Percentiles rank a stretch among this genome's conserved stretches.
Evolutionary conservation across 208 protist species (phyloP).

Genomic region (Willaertia magna): DNA sequence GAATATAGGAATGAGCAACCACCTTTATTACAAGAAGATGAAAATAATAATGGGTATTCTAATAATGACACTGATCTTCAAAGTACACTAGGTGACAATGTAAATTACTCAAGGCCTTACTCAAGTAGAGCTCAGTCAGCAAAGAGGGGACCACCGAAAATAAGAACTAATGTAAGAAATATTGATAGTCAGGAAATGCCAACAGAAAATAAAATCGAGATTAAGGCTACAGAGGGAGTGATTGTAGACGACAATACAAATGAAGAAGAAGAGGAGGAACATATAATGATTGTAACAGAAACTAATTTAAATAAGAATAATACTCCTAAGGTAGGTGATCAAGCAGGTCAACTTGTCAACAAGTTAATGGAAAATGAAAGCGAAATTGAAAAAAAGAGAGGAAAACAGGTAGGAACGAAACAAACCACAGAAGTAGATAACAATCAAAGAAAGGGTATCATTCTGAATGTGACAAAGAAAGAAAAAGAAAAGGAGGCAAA

Average conservation of each 20-base stretch:
- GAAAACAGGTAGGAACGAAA: not conserved
- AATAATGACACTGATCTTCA: too few species aligned
- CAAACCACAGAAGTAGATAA: not conserved
- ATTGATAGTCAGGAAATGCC: not conserved
- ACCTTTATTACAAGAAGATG: too few species aligned
- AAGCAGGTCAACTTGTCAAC: not conserved
- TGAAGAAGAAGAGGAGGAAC: not conserved
- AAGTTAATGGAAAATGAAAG: not conserved
- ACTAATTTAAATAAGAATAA: too few species aligned
- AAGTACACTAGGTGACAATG: too few species aligned
- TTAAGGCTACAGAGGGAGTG: not conserved
- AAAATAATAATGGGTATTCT: too few species aligned
- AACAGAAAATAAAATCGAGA: not conserved
- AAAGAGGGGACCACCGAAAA: not conserved
- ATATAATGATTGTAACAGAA: not conserved
- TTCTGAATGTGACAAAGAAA: not conserved
- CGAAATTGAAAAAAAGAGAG: constrained; percentile 8
- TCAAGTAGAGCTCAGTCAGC: not conserved
- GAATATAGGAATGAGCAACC: too few species aligned
- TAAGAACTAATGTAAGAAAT: not conserved
- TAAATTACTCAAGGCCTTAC: not conserved
- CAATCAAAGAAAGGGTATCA: constrained; percentile 12
- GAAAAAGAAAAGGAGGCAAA: constrained; percentile 2
- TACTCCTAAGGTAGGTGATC: too few species aligned
- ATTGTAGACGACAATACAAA: not conserved